Percentiles rank a stretch among this genome's conserved stretches.
Conservation (phyloP, 2,329 filamentous ascomycete genomes). For the Phialocephala subalpina region DNA sequence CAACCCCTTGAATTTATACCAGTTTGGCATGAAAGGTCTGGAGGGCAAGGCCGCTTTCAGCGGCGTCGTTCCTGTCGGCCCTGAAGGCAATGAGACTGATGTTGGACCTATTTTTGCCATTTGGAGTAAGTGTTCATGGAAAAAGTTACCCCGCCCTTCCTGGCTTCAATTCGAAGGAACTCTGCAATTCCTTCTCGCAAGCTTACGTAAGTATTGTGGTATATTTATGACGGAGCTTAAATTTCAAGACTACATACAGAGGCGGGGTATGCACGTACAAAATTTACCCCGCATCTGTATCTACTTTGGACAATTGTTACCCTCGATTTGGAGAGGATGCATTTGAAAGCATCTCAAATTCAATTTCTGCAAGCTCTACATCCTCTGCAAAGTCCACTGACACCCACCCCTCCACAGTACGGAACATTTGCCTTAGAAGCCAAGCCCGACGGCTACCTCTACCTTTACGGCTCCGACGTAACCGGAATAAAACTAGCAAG, state of each 20-base stretch:
- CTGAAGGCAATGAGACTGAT: slow-evolving; percentile 18
- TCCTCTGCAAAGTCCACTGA: neutral
- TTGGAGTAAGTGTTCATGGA: slow-evolving; percentile 6
- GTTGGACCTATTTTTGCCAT: slow-evolving; percentile 13
- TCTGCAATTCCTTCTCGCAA: too few relatives aligned
- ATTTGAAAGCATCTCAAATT: too few relatives aligned
- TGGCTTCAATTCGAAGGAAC: neutral
- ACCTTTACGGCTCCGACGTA: slow-evolving; percentile 13
- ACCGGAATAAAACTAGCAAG: slow-evolving; percentile 20
- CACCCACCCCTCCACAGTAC: neutral
- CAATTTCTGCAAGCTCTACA: too few relatives aligned
- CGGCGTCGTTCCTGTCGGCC: slow-evolving; percentile 14
- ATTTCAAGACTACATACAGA: too few relatives aligned
- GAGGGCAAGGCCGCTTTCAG: slow-evolving; percentile 15
- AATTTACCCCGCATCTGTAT: too few relatives aligned
- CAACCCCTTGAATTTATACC: slow-evolving; percentile 12
- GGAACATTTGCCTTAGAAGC: slow-evolving; percentile 12
- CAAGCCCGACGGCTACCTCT: slow-evolving; percentile 14
- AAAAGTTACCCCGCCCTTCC: neutral
- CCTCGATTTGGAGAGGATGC: too few relatives aligned
- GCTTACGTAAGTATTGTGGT: too few relatives aligned
- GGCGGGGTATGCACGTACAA: too few relatives aligned
- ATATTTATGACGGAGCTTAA: too few relatives aligned
- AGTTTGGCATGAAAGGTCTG: slow-evolving; percentile 15
- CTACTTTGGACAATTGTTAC: too few relatives aligned